Base-by-base conservation (phyloP, 768 basidiomycete species). In the Auricularia auricula-judae region DNA sequence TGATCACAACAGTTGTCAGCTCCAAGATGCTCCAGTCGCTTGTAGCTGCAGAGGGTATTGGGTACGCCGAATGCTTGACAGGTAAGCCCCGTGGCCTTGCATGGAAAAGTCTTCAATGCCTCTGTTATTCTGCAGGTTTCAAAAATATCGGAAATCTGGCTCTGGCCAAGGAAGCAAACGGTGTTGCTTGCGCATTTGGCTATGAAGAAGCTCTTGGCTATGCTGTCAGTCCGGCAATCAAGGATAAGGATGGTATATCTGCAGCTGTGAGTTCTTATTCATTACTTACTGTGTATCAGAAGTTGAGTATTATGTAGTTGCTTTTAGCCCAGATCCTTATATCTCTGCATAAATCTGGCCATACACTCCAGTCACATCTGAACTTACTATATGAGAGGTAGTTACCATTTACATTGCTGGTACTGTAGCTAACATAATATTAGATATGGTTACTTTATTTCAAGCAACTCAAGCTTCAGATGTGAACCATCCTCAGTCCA, bases 191-290 rank as follows among this genome's bases (percentile, higher is more conserved):
- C 10, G 84, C 82, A 0, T 93, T 94, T 70, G 91, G 87, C 10
- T 95, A 95, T 70, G 93, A 95, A 71, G 93, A 95, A 74, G 93
- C 93, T 1, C 93, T 95, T 63, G 93, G 93, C 3, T 95, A 84
- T 71, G 93, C 93, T 91, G 86, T 92, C 73, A 89, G 90, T 34
- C 77, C 82, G 14, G 77, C 85, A 34, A 83, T 94, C 68, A 80
- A 88, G 42, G 93, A 95, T 72, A 95, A 95, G 72, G 93, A 95
- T 71, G 93, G 93, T 2, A 84, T 95, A 62, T 82, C 88, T 61
- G 91, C 91, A 4, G 85, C 86, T 29, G 92, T 92, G 68, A 69
- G 74, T 70, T 2, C 7, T 35, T 18, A 12, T 56, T 54, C 35
- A 4, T 16, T 47, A 35, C 1, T 64, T 62, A 44, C n/a, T 29